Evolutionary conservation across 2,329 filamentous ascomycete genomes (phyloP).

Genomic region (Verticillium tricorpus): DNA sequence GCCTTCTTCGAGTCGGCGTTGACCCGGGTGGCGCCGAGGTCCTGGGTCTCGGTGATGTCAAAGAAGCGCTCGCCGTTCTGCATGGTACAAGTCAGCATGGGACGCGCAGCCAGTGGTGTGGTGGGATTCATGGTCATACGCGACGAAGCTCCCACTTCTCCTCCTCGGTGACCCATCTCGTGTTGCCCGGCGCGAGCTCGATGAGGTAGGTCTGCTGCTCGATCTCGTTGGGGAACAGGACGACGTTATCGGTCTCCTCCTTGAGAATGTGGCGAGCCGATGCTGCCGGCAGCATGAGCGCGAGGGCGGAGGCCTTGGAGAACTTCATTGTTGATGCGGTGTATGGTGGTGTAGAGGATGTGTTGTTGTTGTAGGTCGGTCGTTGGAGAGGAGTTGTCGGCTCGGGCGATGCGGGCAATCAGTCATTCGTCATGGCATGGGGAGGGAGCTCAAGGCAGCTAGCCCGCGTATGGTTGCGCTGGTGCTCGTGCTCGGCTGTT

Average conservation of each 20-base stretch:
- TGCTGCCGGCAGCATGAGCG: constrained; percentile 49
- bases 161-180: constrained; percentile 84
- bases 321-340: constrained; percentile 43
- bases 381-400: not conserved
- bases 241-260: constrained; percentile 44
- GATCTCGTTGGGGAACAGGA: constrained; percentile 38
- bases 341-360: not conserved
- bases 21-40: constrained; percentile 50
- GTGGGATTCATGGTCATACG: constrained; percentile 45
- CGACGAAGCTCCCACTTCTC: constrained; percentile 90
- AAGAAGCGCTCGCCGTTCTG: constrained; percentile 86
- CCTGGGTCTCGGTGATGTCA: constrained; percentile 77
- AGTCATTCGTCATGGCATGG: not conserved
- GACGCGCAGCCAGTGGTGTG: not conserved
- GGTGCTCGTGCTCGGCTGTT: not conserved
- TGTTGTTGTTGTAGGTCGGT: not conserved
- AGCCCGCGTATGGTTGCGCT: not conserved
- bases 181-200: constrained; percentile 79
- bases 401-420: not conserved
- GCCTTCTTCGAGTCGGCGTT: constrained; percentile 29
- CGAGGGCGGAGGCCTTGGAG: constrained; percentile 45
- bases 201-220: constrained; percentile 63
- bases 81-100: not conserved
- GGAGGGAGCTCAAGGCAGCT: not conserved
- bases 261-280: constrained; percentile 54